These are phyloP conservation scores for Sorghum bicolor DNA, from an alignment of 176 grass and related monocot genomes.

Conservation along the genomic window DNA sequence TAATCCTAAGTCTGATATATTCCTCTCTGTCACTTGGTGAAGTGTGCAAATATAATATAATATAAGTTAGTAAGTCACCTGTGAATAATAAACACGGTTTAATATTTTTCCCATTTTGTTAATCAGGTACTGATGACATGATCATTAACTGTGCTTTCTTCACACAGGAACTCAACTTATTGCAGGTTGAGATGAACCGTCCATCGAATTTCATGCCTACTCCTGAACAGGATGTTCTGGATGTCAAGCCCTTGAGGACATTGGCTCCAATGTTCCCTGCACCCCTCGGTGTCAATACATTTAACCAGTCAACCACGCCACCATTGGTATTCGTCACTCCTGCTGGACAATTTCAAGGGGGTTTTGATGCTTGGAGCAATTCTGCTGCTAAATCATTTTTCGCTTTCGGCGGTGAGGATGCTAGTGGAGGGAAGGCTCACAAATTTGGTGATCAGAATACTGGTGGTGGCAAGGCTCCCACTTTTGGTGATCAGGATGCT, in stretches of 20 bases:
- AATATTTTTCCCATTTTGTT: neutral
- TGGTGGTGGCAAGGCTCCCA: neutral
- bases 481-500: slow-evolving; percentile 8
- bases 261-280: slow-evolving; percentile 89
- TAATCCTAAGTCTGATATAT: neutral
- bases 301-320: slow-evolving; percentile 44
- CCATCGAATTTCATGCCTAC: slow-evolving; percentile 41
- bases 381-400: slow-evolving; percentile 17
- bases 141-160: slow-evolving; percentile 28
- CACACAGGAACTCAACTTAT: slow-evolving; percentile 21
- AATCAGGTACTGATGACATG: neutral
- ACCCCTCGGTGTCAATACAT: slow-evolving; percentile 57
- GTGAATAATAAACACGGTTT: neutral
- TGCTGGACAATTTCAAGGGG: slow-evolving; percentile 36
- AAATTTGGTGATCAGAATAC: neutral
- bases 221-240: slow-evolving; percentile 58
- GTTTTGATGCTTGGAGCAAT: slow-evolving; percentile 12
- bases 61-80: neutral
- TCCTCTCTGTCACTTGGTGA: neutral
- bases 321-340: slow-evolving; percentile 57
- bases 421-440: neutral
- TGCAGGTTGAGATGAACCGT: slow-evolving; percentile 22
- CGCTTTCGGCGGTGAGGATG: neutral
- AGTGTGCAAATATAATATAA: neutral
- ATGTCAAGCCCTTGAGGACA: slow-evolving; percentile 70